phyloP scores from a whole-genome alignment of 306 rosid species.

The Rosa persica region DNA sequence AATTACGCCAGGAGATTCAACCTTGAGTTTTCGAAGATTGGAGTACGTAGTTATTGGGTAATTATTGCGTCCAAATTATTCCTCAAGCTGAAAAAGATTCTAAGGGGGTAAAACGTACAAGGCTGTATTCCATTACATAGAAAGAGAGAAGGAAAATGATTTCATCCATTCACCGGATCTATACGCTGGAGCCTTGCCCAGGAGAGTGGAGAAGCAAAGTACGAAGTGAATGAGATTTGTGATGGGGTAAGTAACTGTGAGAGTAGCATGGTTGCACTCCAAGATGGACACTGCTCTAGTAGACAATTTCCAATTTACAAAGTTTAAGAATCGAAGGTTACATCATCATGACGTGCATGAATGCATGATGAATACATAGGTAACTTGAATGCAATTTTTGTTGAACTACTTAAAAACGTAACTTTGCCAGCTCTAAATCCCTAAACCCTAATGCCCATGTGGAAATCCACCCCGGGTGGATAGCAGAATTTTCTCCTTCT shows the following conservation, averaged over 20 bases:
- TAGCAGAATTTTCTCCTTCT: no score
- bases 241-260: neutral
- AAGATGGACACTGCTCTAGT: no score
- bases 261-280: neutral
- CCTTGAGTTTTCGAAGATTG: neutral
- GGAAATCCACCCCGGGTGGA: no score
- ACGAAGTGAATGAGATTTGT: neutral
- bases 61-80: constrained; percentile 5
- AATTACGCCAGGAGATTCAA: constrained; percentile 8
- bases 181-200: neutral
- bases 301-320: no score
- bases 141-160: neutral
- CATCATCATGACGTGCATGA: no score
- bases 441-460: no score
- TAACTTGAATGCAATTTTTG: no score
- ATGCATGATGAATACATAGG: no score
- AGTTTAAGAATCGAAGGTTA: no score
- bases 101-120: neutral
- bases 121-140: neutral
- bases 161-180: neutral
- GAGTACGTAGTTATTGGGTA: neutral
- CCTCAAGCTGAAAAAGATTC: neutral
- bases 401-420: no score
- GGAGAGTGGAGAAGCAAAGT: neutral
- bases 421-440: no score